Base-by-base conservation (phyloP, 139 green algal species). In the Chlorella sorokiniana region DNA sequence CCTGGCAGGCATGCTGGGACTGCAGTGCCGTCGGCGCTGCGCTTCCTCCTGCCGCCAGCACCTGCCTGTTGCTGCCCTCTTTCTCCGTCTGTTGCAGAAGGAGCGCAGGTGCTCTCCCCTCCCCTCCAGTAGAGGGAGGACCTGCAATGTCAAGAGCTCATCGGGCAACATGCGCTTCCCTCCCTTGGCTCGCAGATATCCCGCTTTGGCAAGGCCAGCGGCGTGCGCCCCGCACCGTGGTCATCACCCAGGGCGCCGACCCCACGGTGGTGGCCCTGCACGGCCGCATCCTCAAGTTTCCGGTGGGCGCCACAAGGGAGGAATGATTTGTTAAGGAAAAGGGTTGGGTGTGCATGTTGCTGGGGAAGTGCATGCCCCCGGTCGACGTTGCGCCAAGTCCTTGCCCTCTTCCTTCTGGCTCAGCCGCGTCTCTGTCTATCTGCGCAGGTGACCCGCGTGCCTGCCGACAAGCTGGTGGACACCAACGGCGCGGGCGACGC, bases 401-500 rank as follows among this genome's bases (percentile, higher is more conserved):
- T n/a, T n/a, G n/a, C n/a, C n/a, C n/a, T n/a, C n/a, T n/a, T n/a
- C n/a, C n/a, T 63, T 22, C 54, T 20, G 54, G 18, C 61, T 41
- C 25, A 4, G 8, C 37, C 37, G 18, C 20, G 37, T 14, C 9
- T 8, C n/a, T 31, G 37, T 20, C 41, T 44, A n/a, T 3, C 75
- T 31, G 22, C 41, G 59, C 71, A 91, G 84, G 91, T 97, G 16
- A 95, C 90, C 51, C 59, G 88, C 8, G 54, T 99, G 31, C 35
- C 86, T 42, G 91, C 94, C 74, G 92, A 98, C 68, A 85, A 97
- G 83, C 86, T 99, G 64, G 97, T 99, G 35, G 97, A 99, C 90
- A 99, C 97, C 65, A 99, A 99, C 84, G 96, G 96, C 35, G 97
- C 93, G 51, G 94, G 95, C 41, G 94, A 97, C 84, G 93, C 95